phyloP scores from a whole-genome alignment of 1,139 yeast genomes.

The Candida sanyaensis region DNA sequence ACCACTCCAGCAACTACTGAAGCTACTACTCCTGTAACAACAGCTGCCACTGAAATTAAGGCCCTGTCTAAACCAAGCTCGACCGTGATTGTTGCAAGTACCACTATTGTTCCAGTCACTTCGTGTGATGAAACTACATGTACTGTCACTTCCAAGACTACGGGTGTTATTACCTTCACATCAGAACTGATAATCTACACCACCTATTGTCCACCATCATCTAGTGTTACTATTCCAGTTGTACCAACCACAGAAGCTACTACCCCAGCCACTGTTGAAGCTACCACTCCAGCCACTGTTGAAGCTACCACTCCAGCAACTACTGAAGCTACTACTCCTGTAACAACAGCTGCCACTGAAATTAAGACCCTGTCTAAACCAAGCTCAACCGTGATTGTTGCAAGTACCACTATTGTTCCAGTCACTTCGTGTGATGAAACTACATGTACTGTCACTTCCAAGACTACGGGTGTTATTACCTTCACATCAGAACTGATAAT shows the following conservation, averaged over 20 bases:
- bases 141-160: constrained; percentile 25
- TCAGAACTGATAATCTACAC: constrained; percentile 17
- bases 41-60: constrained; percentile 20
- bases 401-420: constrained; percentile 19
- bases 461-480: constrained; percentile 40
- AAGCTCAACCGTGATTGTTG: constrained; percentile 13
- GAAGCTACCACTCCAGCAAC: constrained; percentile 5
- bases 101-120: constrained; percentile 22
- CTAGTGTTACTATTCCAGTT: constrained; percentile 8
- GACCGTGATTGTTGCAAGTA: constrained; percentile 15
- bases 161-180: constrained; percentile 28
- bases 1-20: too few relatives aligned
- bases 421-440: constrained; percentile 23
- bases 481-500: constrained; percentile 24
- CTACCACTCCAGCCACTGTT: constrained; percentile 4
- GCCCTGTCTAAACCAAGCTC: background rate
- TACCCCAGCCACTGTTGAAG: background rate
- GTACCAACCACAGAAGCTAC: constrained; percentile 7
- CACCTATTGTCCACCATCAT: constrained; percentile 18
- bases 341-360: constrained; percentile 8
- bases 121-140: constrained; percentile 29
- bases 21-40: constrained; percentile 10
- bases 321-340: constrained; percentile 8
- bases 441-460: constrained; percentile 28
- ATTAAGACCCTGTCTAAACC: background rate